Percentiles rank a stretch among this genome's conserved stretches.
Evolutionary conservation across 192 early-diverging fungal species (phyloP).

Genomic region (Allomyces javanicus): DNA sequence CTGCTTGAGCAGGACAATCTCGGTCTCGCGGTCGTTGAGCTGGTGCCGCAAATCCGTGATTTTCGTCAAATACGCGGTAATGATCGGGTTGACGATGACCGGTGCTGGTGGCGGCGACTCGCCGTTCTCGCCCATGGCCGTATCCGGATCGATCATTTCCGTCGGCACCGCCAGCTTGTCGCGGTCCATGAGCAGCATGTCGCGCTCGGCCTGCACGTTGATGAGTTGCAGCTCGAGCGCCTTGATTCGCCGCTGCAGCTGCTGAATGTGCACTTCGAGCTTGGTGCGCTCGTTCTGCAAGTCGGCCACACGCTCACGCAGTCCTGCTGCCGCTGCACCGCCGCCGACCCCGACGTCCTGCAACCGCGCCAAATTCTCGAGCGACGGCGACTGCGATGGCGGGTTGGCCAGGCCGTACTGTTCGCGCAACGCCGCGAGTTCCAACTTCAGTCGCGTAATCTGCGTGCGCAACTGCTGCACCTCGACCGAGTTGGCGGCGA

Average conservation of each 20-base stretch:
- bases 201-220: constrained; percentile 23
- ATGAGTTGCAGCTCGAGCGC: constrained; percentile 17
- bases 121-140: neutral
- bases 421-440: constrained; percentile 19
- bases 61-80: constrained; percentile 13
- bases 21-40: constrained; percentile 7
- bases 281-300: neutral
- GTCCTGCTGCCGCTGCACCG: neutral
- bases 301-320: neutral
- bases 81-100: constrained; percentile 11
- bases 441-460: constrained; percentile 26
- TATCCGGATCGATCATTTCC: neutral
- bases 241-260: constrained; percentile 24
- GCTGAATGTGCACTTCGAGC: constrained; percentile 1
- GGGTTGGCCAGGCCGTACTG: constrained; percentile 4
- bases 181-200: constrained; percentile 27
- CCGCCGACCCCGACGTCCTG: neutral
- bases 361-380: constrained; percentile 1
- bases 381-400: constrained; percentile 9
- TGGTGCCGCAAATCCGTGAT: constrained; percentile 15
- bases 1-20: neutral
- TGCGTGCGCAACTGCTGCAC: constrained; percentile 29
- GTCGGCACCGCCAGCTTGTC: constrained; percentile 2
- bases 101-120: neutral
- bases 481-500: constrained; percentile 23